Percentiles rank a stretch among this genome's conserved stretches.
phyloP scores from a whole-genome alignment of 257 asterid genomes.

The Craterostigma plantagineum region DNA sequence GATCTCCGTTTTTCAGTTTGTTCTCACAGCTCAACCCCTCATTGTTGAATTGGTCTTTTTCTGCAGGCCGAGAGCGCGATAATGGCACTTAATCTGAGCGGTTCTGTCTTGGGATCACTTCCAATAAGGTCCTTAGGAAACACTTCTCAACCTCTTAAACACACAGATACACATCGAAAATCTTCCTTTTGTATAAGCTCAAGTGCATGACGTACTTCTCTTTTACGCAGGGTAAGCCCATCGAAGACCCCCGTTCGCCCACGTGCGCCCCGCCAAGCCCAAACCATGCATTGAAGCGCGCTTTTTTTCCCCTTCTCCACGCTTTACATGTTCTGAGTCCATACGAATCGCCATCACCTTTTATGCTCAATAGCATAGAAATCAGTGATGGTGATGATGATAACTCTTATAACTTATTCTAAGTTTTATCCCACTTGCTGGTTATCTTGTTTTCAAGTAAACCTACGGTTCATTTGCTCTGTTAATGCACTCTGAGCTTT shows the following conservation, averaged over 20 bases:
- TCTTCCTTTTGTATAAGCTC: too few relatives aligned
- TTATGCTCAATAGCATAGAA: too few relatives aligned
- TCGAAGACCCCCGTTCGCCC: constrained; percentile 76
- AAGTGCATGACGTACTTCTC: not conserved
- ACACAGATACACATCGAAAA: too few relatives aligned
- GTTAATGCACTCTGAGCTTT: too few relatives aligned
- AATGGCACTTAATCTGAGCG: constrained; percentile 94
- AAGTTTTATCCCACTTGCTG: too few relatives aligned
- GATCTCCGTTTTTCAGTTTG: constrained; percentile 1
- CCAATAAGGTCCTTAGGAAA: constrained; percentile 50
- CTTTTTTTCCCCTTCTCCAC: too few relatives aligned
- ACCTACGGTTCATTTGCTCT: too few relatives aligned
- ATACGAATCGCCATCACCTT: too few relatives aligned
- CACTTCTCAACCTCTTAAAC: not conserved
- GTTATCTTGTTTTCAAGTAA: too few relatives aligned
- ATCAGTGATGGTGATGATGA: too few relatives aligned
- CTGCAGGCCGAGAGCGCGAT: constrained; percentile 97
- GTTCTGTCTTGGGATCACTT: constrained; percentile 76
- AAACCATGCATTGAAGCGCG: constrained; percentile 21
- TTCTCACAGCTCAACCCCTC: not conserved
- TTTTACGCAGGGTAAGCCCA: constrained; percentile 60
- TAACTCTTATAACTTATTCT: too few relatives aligned
- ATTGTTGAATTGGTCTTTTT: not conserved
- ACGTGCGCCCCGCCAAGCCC: constrained; percentile 35
- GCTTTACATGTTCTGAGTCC: too few relatives aligned